These are phyloP conservation scores for Lipomyces starkeyi DNA, from an alignment of 805 yeast species.

Conservation along the genomic window DNA sequence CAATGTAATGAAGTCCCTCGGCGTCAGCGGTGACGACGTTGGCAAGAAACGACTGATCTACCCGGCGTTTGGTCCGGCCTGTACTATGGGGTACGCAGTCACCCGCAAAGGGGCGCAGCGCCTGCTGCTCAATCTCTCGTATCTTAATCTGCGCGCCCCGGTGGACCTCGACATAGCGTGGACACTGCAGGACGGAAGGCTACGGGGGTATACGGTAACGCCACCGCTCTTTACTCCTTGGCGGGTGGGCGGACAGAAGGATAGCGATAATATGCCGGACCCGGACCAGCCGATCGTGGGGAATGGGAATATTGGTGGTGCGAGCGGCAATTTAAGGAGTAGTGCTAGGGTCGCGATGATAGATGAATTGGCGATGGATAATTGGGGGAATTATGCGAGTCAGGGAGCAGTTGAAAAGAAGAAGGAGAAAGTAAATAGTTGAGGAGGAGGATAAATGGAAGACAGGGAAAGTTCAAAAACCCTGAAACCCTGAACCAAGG, in stretches of 20 bases:
- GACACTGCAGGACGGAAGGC: slow-evolving; percentile 21
- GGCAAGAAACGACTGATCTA: slow-evolving; percentile 20
- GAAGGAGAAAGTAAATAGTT: not conserved
- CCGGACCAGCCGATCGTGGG: slow-evolving; percentile 4
- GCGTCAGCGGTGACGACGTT: slow-evolving; percentile 14
- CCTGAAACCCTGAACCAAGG: no score
- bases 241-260: slow-evolving; percentile 30
- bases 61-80: slow-evolving; percentile 26
- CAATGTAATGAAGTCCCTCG: slow-evolving; percentile 8
- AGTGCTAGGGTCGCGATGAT: slow-evolving; percentile 21
- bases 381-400: slow-evolving; percentile 21
- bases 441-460: no score
- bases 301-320: slow-evolving; percentile 15
- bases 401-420: not conserved
- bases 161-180: slow-evolving; percentile 27
- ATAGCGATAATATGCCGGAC: slow-evolving; percentile 17
- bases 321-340: slow-evolving; percentile 1
- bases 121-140: slow-evolving; percentile 25
- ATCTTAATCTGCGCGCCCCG: slow-evolving; percentile 22
- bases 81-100: slow-evolving; percentile 32
- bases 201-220: slow-evolving; percentile 21
- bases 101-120: slow-evolving; percentile 34
- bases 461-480: no score
- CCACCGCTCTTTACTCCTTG: slow-evolving; percentile 28
- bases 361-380: slow-evolving; percentile 1